Conservation (phyloP, 176 grass and related monocot genomes). For the Oryza rufipogon region DNA sequence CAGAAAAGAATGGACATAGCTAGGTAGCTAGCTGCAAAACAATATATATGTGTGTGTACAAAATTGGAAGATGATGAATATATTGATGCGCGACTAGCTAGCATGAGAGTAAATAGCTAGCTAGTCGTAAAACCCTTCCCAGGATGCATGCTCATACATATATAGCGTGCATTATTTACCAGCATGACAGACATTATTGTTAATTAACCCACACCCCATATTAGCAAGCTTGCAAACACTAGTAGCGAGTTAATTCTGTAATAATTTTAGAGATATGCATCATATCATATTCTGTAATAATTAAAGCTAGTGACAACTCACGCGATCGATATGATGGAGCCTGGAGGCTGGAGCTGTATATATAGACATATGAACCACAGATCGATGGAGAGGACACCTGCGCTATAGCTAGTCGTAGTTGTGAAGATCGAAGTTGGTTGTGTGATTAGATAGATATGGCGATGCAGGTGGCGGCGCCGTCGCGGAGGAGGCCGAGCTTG, state of each 20-base stretch:
- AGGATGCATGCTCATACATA: not conserved
- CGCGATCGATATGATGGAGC: not conserved
- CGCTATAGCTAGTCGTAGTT: no score
- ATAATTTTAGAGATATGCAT: not conserved
- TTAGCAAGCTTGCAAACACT: not conserved
- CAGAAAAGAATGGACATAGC: no score
- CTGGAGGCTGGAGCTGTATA: not conserved
- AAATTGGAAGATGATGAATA: not conserved
- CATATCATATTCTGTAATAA: no score
- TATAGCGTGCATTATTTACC: not conserved
- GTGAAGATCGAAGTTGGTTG: no score
- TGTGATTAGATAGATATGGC: not conserved
- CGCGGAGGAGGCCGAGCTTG: slow-evolving; percentile 27
- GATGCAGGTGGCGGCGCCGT: not conserved
- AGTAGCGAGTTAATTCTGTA: not conserved
- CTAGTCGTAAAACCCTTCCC: not conserved
- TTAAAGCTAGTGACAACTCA: not conserved
- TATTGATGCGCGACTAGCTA: not conserved
- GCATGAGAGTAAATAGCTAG: not conserved
- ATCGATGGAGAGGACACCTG: no score
- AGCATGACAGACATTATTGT: not conserved
- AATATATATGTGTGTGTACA: not conserved
- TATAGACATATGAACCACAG: not conserved
- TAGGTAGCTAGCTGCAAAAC: no score
- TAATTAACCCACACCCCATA: not conserved